These are phyloP conservation scores for Zostera marina DNA, from an alignment of 116 monocot species.

Conservation along the genomic window DNA sequence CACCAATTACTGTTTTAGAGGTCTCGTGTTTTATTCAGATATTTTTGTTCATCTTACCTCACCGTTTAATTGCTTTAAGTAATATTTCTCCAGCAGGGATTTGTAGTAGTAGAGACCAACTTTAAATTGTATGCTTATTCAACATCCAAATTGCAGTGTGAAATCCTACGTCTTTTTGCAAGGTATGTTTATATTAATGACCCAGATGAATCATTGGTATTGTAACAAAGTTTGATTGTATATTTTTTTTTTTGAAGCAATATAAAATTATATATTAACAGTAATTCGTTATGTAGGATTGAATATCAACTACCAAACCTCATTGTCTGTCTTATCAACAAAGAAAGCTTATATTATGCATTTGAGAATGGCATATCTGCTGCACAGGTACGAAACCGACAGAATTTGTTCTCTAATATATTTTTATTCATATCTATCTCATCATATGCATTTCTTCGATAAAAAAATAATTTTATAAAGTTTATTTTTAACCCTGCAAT, in stretches of 20 bases:
- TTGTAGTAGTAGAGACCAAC: slow-evolving; percentile 94
- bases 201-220: no score
- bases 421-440: no score
- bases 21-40: background rate
- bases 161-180: slow-evolving; percentile 86
- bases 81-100: slow-evolving; percentile 36
- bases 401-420: no score
- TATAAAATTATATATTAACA: background rate
- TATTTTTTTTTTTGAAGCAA: no score
- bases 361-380: slow-evolving; percentile 89
- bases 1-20: background rate
- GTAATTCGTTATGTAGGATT: slow-evolving; percentile 33
- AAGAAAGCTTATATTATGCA: slow-evolving; percentile 92
- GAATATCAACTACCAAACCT: slow-evolving; percentile 98
- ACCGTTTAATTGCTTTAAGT: background rate
- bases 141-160: slow-evolving; percentile 81
- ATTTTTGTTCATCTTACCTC: slow-evolving; percentile 1
- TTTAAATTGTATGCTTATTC: slow-evolving; percentile 95
- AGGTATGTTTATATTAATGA: slow-evolving; percentile 27
- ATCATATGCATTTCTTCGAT: no score
- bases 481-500: no score
- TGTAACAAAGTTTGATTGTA: no score
- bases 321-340: slow-evolving; percentile 80
- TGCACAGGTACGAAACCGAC: slow-evolving; percentile 40
- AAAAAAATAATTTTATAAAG: no score